These are phyloP conservation scores for Chlorophyllum brunneum DNA, from an alignment of 768 basidiomycete genomes.

Conservation along the genomic window DNA sequence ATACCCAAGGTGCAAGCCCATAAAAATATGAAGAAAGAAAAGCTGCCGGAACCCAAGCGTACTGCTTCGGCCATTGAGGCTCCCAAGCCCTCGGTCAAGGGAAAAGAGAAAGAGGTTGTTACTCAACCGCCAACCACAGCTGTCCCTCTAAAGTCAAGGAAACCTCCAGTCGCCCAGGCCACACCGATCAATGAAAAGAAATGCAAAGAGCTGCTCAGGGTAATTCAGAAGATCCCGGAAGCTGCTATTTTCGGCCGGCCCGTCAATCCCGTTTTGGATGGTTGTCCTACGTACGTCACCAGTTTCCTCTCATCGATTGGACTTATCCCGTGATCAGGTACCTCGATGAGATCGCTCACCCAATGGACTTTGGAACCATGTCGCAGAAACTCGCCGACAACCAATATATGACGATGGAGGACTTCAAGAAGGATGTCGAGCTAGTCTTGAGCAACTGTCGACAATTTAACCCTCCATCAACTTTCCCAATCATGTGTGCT, in stretches of 20 bases:
- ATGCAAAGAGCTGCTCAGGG: conserved; percentile 67
- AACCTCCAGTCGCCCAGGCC: conserved; percentile 29
- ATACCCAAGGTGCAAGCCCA: conserved; percentile 14
- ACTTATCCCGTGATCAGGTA: conserved; percentile 51
- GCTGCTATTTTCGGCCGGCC: conserved; percentile 72
- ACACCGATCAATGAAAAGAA: conserved; percentile 79
- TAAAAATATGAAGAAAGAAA: conserved; percentile 45
- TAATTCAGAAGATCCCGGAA: conserved; percentile 58
- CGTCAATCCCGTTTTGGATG: conserved; percentile 79
- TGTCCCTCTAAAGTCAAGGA: conserved; percentile 30
- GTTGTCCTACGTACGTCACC: conserved; percentile 81
- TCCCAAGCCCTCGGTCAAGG: conserved; percentile 51
- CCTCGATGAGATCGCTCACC: conserved; percentile 83
- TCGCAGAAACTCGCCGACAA: conserved; percentile 57
- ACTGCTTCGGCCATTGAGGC: conserved; percentile 20
- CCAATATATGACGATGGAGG: conserved; percentile 77
- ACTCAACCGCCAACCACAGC: conserved; percentile 27
- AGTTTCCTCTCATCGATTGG: conserved; percentile 10
- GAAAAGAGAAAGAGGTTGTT: conserved; percentile 67
- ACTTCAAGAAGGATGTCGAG: conserved; percentile 74
- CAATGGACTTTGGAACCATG: conserved; percentile 94
- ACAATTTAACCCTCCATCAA: conserved; percentile 83
- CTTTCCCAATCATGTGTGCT: conserved; percentile 69
- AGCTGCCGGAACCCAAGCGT: conserved; percentile 20
- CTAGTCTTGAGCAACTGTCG: conserved; percentile 89